Evolutionary conservation across 306 rosid genomes (phyloP).

Genomic region (Quercus mongolica): DNA sequence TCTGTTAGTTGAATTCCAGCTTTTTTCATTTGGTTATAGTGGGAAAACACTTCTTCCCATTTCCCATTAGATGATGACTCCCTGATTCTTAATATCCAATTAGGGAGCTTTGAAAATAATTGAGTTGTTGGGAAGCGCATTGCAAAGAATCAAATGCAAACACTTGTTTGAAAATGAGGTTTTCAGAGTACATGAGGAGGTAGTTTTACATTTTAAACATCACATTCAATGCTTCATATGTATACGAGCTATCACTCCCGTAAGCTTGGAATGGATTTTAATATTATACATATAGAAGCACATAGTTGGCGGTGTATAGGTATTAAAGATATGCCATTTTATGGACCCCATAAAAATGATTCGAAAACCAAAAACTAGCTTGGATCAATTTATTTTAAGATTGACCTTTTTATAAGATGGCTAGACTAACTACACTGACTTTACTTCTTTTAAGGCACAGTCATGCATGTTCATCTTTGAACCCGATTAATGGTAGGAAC

Average conservation of each 20-base stretch:
- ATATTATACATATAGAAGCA: no score
- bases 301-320: no score
- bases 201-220: background rate
- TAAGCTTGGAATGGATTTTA: no score
- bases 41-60: slow-evolving; percentile 37
- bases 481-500: background rate
- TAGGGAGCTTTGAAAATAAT: slow-evolving; percentile 6
- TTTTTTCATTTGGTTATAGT: slow-evolving; percentile 16
- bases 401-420: no score
- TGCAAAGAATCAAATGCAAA: background rate
- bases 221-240: background rate
- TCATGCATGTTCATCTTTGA: no score
- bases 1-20: slow-evolving; percentile 13
- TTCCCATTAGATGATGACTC: slow-evolving; percentile 22
- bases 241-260: background rate
- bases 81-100: slow-evolving; percentile 30
- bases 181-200: background rate
- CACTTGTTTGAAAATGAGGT: background rate
- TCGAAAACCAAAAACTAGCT: no score
- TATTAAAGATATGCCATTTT: no score
- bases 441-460: no score
- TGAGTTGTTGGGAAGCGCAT: slow-evolving; percentile 21
- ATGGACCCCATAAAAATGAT: no score
- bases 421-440: no score
- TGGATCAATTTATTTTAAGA: no score